phyloP scores from a whole-genome alignment of 2,329 filamentous ascomycete genomes.

The Chaetomiaceae sp. region DNA sequence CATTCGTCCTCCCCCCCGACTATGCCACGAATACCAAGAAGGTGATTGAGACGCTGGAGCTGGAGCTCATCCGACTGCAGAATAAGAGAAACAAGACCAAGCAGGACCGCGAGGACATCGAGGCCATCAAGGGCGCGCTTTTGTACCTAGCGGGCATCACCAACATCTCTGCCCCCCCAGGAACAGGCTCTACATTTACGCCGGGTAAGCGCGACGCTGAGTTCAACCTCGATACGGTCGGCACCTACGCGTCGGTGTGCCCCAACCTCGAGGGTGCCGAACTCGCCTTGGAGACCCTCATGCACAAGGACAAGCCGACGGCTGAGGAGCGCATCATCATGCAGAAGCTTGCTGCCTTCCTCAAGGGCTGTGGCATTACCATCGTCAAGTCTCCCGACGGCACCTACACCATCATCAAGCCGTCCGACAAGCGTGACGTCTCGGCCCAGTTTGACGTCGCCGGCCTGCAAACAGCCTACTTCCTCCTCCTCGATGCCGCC shows the following conservation, averaged over 20 bases:
- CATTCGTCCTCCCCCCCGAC: constrained; percentile 23
- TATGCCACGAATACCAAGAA: constrained; percentile 20
- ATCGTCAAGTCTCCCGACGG: constrained; percentile 34
- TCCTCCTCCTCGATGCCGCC: constrained; percentile 15
- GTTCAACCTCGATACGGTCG: constrained; percentile 17
- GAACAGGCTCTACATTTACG: constrained; percentile 21
- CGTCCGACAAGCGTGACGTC: constrained; percentile 25
- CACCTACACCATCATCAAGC: constrained; percentile 33
- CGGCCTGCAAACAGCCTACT: constrained; percentile 24
- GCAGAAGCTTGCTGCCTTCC: constrained; percentile 24
- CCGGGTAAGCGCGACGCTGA: constrained; percentile 23
- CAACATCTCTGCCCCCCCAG: constrained; percentile 23
- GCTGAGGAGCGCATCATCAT: constrained; percentile 20
- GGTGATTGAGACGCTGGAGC: constrained; percentile 22
- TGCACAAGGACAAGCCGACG: constrained; percentile 21
- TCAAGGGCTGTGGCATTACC: constrained; percentile 34
- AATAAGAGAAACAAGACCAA: constrained; percentile 26
- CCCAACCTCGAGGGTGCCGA: constrained; percentile 72
- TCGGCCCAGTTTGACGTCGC: constrained; percentile 21
- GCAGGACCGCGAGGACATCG: constrained; percentile 22
- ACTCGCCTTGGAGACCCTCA: constrained; percentile 21
- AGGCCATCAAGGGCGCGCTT: constrained; percentile 22
- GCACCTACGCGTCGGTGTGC: constrained; percentile 49
- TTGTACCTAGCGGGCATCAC: constrained; percentile 22
- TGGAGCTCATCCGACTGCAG: constrained; percentile 21